Evolutionary conservation across 2,329 filamentous ascomycete genomes (phyloP), one percentile per base, ranked within the genome.

Genomic region (Verticillium tricorpus): DNA sequence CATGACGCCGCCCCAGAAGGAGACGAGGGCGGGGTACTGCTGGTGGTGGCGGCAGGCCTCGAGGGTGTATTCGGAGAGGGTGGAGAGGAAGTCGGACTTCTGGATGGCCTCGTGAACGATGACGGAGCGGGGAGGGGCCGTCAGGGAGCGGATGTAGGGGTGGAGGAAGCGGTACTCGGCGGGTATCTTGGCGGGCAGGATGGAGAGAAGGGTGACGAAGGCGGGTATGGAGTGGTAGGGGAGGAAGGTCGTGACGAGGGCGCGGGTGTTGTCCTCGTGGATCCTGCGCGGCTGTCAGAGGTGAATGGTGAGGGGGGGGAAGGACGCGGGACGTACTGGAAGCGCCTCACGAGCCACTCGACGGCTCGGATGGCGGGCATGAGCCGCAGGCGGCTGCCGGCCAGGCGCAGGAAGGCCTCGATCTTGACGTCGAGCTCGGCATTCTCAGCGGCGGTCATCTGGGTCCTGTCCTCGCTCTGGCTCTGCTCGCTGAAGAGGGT

Each of bases 401-500:
- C 87, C 15, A 98, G 82, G 35, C 88, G 89, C 67, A 99, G 80
- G 72, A 98, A 99, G 15, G 86, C 85, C 69, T 96, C 90, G 61
- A 98, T 78, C 61, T 89, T 89, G 58, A 80, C 81, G 74, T 97
- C 87, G 61, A 99, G 80, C 71, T 93, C 89, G 67, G 86, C 83
- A 77, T 97, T 98, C 73, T 98, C 91, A 63, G 83, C 81, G 34
- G 84, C 82, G 17, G 89, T 93, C 85, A 98, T 89, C 76, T 95
- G 89, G 25, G 87, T 89, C 60, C 95, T 86, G 73, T 99, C 95
- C 72, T 97, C 89, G 65, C 86, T 84, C 74, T 93, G 93, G 77
- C 94, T 97, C 78, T 97, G 91, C 69, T 95, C 91, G 79, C 91
- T 96, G 82, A 98, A 99, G 61, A 99, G 82, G 60, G 87, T 93